Base-by-base conservation (phyloP, 2,329 filamentous ascomycete species). In the Fusarium redolens region DNA sequence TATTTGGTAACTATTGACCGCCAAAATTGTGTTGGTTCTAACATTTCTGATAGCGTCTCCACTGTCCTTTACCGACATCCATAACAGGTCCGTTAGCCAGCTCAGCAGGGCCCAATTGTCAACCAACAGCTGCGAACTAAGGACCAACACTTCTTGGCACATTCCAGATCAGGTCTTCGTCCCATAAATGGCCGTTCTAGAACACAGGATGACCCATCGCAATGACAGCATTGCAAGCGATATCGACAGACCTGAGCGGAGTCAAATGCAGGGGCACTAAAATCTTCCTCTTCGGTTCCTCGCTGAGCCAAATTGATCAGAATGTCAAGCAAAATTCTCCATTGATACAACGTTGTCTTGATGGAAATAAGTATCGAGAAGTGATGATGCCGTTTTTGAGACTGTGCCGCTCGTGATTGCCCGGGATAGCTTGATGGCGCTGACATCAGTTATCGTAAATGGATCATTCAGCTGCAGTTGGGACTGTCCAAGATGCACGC, bases 81-180 rank as follows among this genome's bases (percentile, higher is more conserved):
- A 28, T 57, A 47, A 48, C 54, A 35, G n/a, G 30, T 7, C 17
- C 12, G n/a, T 57, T 57, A 57, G 33, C 18, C 4, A 17, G 15
- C 43, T 45, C 22, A 13, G 9, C 14, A 45, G 30, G n/a, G 9
- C 18, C 14, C 3, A 17, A 35, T 9, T 6, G 11, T 30, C n/a
- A 35, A 18, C 54, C 40, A 35, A 25, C 38, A 57, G 40, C 22
- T 54, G 50, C 15, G 25, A 54, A 30, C 50, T 57, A 48, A 33
- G 40, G 22, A 57, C 30, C 54, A 57, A 57, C 22, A 22, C 17
- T 13, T 33, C 54, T 57, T 48, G 40, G 54, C 54, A 57, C 25
- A 35, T 45, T 35, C 54, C 40, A 15, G 41, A 48, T 57, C 41
- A 33, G 54, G 54, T 9, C 8, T 17, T 4, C 10, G 40, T 48